Conservation (phyloP, 73 alveolate species). For the Tetrahymena borealis region DNA sequence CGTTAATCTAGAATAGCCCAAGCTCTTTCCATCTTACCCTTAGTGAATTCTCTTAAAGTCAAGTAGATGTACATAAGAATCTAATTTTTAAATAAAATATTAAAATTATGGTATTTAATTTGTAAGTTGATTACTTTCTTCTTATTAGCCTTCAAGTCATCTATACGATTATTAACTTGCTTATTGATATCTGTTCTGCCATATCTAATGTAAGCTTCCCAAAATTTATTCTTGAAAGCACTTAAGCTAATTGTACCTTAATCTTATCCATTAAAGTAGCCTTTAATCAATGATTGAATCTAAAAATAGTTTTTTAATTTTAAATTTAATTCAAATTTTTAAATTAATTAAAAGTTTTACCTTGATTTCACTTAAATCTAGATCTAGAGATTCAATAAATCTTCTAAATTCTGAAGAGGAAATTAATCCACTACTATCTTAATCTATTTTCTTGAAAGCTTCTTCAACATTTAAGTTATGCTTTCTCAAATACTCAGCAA, state of each 20-base stretch:
- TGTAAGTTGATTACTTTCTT: neutral
- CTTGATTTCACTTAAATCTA: neutral
- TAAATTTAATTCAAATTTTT: neutral
- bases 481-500: neutral
- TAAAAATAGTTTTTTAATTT: neutral
- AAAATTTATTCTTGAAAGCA: neutral
- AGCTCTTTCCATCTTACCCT: neutral
- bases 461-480: neutral
- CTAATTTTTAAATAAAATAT: neutral
- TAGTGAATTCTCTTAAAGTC: neutral
- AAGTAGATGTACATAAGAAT: neutral
- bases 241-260: neutral
- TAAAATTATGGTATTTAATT: neutral
- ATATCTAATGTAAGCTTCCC: neutral
- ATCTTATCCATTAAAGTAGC: neutral
- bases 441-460: neutral
- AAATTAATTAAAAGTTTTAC: neutral
- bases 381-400: neutral
- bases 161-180: neutral
- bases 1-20: neutral
- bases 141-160: neutral
- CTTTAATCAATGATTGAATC: neutral
- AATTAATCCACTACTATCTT: neutral
- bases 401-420: neutral
- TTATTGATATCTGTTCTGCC: neutral